Base-by-base conservation (phyloP, 495 filamentous ascomycete species). In the Neurospora sp. region DNA sequence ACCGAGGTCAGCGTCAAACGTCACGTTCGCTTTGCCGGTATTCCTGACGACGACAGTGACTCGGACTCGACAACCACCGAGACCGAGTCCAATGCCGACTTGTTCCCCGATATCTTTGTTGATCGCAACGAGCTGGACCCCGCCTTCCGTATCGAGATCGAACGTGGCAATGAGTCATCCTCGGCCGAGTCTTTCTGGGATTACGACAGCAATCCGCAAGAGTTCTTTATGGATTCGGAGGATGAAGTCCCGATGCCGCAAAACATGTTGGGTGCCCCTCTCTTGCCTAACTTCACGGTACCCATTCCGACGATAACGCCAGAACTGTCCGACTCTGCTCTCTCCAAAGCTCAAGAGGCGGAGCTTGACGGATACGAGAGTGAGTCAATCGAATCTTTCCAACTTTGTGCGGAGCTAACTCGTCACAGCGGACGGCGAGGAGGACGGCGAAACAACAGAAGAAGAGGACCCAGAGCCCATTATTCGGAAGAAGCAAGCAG, bases 361-460 rank as follows among this genome's bases (percentile, higher is more conserved):
- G 83, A 80, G 72, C 90, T 89, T 37, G 93, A 93, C 82, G 93
- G 92, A 72, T 95, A 94, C 82, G 92, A 94, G 83, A 90, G 93
- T 95, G 80, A 84, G 89, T 89, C 74, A 72, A 72, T 41, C 69
- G 83, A 80, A 81, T 41, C 31, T 31, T 4, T 12, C 75, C 78
- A 76, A 70, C 74, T 73, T 70, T 73, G 72, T 41, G 44, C 72
- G 73, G 76, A 88, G 82, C 92, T 93, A 88, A 93, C 80, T 44
- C 44, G 18, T 72, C 71, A 76, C 83, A 95, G 92, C 91, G 80
- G 93, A 95, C 83, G 92, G 93, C 72, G 93, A 94, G 95, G 92
- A 91, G 79, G 93, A 95, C 83, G 92, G 93, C 72, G 93, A 94
- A 76, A 95, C 93, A 44, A 95, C 93, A 76, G 93, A 95, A 77